Evolutionary conservation across 208 protist species (phyloP).

Genomic region (Leishmania gerbilli): DNA sequence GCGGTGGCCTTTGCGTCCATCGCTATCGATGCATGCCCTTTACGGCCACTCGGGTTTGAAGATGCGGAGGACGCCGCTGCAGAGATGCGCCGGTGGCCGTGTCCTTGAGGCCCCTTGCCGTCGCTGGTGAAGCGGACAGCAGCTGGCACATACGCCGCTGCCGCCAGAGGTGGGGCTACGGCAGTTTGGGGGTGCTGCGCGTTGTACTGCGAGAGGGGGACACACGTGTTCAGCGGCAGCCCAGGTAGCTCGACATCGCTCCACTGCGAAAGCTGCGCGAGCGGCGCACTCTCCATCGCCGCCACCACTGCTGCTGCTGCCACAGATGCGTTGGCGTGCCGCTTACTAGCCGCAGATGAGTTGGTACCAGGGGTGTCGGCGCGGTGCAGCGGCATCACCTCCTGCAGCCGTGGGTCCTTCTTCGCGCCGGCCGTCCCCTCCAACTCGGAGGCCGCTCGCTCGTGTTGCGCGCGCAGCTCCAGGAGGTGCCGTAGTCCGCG

Average conservation of each 20-base stretch:
- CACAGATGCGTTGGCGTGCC: slow-evolving; percentile 3
- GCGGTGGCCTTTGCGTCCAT: slow-evolving; percentile 9
- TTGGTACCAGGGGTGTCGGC: slow-evolving; percentile 9
- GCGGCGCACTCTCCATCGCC: slow-evolving; percentile 14
- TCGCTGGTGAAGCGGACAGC: slow-evolving; percentile 2
- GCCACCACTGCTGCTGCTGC: slow-evolving; percentile 8
- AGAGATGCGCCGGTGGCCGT: slow-evolving; percentile 1
- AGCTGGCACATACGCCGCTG: slow-evolving; percentile 42
- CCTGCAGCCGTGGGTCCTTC: slow-evolving; percentile 57
- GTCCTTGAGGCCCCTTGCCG: slow-evolving; percentile 1
- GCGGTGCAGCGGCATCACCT: slow-evolving; percentile 53
- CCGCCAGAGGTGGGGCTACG: slow-evolving; percentile 26
- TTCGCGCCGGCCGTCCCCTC: slow-evolving; percentile 25
- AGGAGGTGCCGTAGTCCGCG: slow-evolving; percentile 74
- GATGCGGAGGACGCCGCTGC: slow-evolving; percentile 2
- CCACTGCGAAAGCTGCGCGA: slow-evolving; percentile 30
- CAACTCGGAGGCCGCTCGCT: slow-evolving; percentile 39
- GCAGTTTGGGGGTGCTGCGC: slow-evolving; percentile 44
- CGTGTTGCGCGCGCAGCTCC: slow-evolving; percentile 53
- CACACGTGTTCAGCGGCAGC: slow-evolving; percentile 54
- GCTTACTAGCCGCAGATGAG: slow-evolving; percentile 7
- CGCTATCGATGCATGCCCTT: slow-evolving; percentile 4
- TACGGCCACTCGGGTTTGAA: neutral
- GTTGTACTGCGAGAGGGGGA: slow-evolving; percentile 64
- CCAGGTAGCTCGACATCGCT: slow-evolving; percentile 60